These are phyloP conservation scores for Lactarius vividus DNA, from an alignment of 768 basidiomycete species.

Conservation along the genomic window DNA sequence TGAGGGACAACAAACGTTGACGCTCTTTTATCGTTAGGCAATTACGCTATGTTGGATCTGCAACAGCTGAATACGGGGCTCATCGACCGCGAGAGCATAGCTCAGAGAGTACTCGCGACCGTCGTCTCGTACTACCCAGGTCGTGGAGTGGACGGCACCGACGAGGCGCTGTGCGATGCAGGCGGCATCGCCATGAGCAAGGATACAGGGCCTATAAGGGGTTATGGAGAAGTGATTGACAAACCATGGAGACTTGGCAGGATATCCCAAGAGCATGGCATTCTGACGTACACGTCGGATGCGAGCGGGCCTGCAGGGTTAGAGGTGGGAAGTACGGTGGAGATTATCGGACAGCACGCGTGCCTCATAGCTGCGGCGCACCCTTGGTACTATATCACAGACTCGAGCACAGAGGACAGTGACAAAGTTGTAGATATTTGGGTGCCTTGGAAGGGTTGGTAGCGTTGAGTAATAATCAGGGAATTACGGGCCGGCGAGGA, in stretches of 20 bases:
- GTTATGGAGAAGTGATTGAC: slow-evolving; percentile 70
- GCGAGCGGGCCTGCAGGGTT: slow-evolving; percentile 33
- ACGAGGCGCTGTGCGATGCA: slow-evolving; percentile 80
- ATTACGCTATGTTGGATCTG: slow-evolving; percentile 80
- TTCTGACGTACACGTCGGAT: slow-evolving; percentile 44
- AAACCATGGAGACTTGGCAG: slow-evolving; percentile 61
- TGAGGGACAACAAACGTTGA: neutral
- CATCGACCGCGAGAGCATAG: slow-evolving; percentile 52
- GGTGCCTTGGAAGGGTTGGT: slow-evolving; percentile 94
- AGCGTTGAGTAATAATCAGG: neutral
- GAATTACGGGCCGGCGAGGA: neutral
- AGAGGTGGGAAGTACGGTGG: slow-evolving; percentile 58
- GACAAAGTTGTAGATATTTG: slow-evolving; percentile 71
- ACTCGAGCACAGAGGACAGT: slow-evolving; percentile 48
- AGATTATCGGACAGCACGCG: slow-evolving; percentile 83
- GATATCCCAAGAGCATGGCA: slow-evolving; percentile 79
- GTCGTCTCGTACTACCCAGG: slow-evolving; percentile 81
- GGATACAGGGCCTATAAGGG: slow-evolving; percentile 71
- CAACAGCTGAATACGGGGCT: slow-evolving; percentile 79
- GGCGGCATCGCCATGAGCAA: slow-evolving; percentile 87
- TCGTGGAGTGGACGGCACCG: slow-evolving; percentile 54
- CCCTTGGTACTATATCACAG: slow-evolving; percentile 83
- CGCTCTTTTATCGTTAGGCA: slow-evolving; percentile 44
- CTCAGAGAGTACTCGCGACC: slow-evolving; percentile 66
- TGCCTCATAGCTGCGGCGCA: slow-evolving; percentile 78